Base-by-base conservation (phyloP, 192 early-diverging fungal genomes). In the Glomus cerebriforme region DNA sequence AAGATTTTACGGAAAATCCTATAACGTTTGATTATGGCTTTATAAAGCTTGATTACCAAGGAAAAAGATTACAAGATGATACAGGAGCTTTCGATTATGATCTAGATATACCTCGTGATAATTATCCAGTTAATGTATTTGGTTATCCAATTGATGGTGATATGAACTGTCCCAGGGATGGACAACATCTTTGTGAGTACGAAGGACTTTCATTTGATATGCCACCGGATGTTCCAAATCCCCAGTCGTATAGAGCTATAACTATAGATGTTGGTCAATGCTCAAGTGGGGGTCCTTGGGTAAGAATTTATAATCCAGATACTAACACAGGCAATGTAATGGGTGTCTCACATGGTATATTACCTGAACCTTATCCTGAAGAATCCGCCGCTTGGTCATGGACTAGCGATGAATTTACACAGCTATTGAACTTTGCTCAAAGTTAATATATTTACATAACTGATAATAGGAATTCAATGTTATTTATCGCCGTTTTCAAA, bases 241-340 rank as follows among this genome's bases (percentile, higher is more conserved):
- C 0, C 8, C 0, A 32, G 5, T 64, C 0, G 62, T 31, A 64
- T 64, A 64, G 62, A 26, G 62, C 1, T 64, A 64, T 64, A 64
- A 9, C 29, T 64, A 32, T 32, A 64, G 62, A 64, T 31, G 62
- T 64, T 64, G 62, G 62, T 64, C 9, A 1, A 1, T 3, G 62
- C 29, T 64, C 62, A 64, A 64, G 62, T 64, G 62, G 62, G 12
- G 62, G 62, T 64, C 62, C 62, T 64, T 64, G 62, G 62, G 2
- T 64, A 64, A 64, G 62, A 64, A 31, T 3, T 64, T 62, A 62
- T 62, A 24, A 62, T 62, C 26, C 60, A 62, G 3, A 62, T 26
- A 62, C 60, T 62, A 62, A 62, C 6, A 27, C 60, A 62, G 60
- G 60, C 60, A 24, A 24, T 62, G 6, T 62, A 62, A 29, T 24